Conservation (phyloP, 2,329 filamentous ascomycete species). For the Dendrostoma leiphaemia region DNA sequence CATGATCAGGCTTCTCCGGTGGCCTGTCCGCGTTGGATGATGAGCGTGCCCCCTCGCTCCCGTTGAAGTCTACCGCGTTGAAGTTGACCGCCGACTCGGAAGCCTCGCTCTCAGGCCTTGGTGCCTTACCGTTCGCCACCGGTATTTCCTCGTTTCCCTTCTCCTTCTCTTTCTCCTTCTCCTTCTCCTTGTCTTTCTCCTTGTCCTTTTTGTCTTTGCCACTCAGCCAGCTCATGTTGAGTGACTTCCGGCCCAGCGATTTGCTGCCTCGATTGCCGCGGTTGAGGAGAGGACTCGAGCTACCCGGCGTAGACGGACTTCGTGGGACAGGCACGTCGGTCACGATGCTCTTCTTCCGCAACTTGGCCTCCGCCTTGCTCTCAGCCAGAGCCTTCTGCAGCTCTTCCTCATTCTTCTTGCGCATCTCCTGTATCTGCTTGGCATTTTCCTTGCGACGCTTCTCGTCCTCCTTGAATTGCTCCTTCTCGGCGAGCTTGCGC, state of each 20-base stretch:
- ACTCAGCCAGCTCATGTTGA: slow-evolving; percentile 59
- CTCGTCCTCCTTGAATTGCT: slow-evolving; percentile 42
- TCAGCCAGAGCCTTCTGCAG: slow-evolving; percentile 62
- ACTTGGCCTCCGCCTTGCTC: slow-evolving; percentile 57
- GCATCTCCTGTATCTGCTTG: slow-evolving; percentile 33
- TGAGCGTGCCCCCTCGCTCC: slow-evolving; percentile 19
- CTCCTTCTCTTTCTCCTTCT: slow-evolving; percentile 29
- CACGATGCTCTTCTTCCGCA: slow-evolving; percentile 38
- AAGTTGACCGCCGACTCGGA: slow-evolving; percentile 12
- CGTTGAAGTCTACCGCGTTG: slow-evolving; percentile 24
- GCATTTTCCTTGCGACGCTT: slow-evolving; percentile 37
- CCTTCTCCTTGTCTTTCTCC: slow-evolving; percentile 32
- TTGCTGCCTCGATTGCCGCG: slow-evolving; percentile 71
- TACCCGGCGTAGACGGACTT: slow-evolving; percentile 23
- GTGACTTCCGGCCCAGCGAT: slow-evolving; percentile 75
- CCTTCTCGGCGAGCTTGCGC: slow-evolving; percentile 44
- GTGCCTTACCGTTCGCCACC: slow-evolving; percentile 29
- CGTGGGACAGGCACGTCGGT: slow-evolving; percentile 32
- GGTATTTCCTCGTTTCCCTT: slow-evolving; percentile 26
- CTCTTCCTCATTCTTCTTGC: slow-evolving; percentile 59
- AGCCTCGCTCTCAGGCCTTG: slow-evolving; percentile 1
- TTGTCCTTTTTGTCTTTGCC: slow-evolving; percentile 47
- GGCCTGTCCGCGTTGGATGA: slow-evolving; percentile 15
- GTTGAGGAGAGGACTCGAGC: slow-evolving; percentile 47
- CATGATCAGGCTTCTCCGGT: slow-evolving; percentile 44